Base-by-base conservation (phyloP, 495 filamentous ascomycete genomes). In the Aspergillus affinis region DNA sequence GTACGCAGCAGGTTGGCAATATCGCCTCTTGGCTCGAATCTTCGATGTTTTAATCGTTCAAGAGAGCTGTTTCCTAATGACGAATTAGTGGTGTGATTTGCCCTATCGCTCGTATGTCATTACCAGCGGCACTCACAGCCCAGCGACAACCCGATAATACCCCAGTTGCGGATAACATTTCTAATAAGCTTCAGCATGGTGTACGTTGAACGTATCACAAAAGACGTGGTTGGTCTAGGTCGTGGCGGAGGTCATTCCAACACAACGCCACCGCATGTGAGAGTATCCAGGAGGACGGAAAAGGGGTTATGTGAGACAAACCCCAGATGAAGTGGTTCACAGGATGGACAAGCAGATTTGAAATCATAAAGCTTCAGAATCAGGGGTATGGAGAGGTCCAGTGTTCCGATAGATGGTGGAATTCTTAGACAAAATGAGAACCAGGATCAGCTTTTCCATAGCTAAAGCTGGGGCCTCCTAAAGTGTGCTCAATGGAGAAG, bases 181-280 rank as follows among this genome's bases (percentile, higher is more conserved):
- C 36, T 41, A 41, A 41, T 41, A 41, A 15, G 36, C 36, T 41
- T 17, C 36, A 15, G 15, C 1, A 15, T 41, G 36, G 36, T 15
- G 36, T 41, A 41, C 36, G 15, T 15, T 2, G 9, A 41, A 41
- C 13, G 36, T 41, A 17, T 61, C 7, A 67, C 69, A 20, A 64
- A 69, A 7, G 6, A 41, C 36, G 36, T 41, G 36, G 36, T 17
- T 41, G 36, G 36, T 41, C 36, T 41, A 15, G 36, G 36, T 41
- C 36, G 36, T 13, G 36, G 36, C 36, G 12, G 36, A 41, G 36
- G 36, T 10, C 36, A 41, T 6, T 10, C 36, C 36, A 41, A 17
- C 13, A 41, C 0, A 41, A 41, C 36, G 36, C 36, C 36, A 41
- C 13, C 36, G 36, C 36, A 41, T 41, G 36, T 41, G 36, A 41